Evolutionary conservation across 805 yeast species (phyloP).

Genomic region (Nakazawaea peltata): DNA sequence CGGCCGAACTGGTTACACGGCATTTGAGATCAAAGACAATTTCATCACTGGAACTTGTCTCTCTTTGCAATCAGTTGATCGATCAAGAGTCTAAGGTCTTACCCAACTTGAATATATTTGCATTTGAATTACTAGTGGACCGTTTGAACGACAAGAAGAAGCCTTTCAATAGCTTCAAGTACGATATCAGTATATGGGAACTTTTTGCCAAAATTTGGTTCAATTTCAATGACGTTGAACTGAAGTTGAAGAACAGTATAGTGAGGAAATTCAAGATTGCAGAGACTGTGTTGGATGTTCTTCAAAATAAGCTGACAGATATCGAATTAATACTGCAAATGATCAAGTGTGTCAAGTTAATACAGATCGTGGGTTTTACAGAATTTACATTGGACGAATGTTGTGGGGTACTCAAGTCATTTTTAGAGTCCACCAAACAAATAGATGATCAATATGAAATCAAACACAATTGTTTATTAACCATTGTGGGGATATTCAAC

Average conservation of each 20-base stretch:
- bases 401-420: not conserved
- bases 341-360: conserved; percentile 12
- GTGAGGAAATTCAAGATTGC: conserved; percentile 34
- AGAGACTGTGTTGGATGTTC: conserved; percentile 23
- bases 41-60: conserved; percentile 32
- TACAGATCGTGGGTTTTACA: conserved; percentile 13
- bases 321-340: conserved; percentile 17
- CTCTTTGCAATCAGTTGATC: conserved; percentile 24
- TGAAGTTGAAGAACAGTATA: conserved; percentile 27
- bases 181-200: conserved; percentile 38
- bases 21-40: conserved; percentile 47
- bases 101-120: conserved; percentile 47
- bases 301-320: conserved; percentile 13
- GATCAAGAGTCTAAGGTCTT: conserved; percentile 29
- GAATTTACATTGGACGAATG: conserved; percentile 12
- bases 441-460: not conserved
- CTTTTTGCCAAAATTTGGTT: conserved; percentile 30
- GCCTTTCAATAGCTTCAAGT: conserved; percentile 31
- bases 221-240: conserved; percentile 13
- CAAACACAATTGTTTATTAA: conserved; percentile 13
- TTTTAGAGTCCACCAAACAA: not conserved
- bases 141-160: conserved; percentile 40
- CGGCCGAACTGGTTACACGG: conserved; percentile 37
- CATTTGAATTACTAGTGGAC: conserved; percentile 53
- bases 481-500: conserved; percentile 15